These are phyloP conservation scores for Paecilomyces niveus DNA, from an alignment of 2,329 filamentous ascomycete genomes.

Conservation along the genomic window DNA sequence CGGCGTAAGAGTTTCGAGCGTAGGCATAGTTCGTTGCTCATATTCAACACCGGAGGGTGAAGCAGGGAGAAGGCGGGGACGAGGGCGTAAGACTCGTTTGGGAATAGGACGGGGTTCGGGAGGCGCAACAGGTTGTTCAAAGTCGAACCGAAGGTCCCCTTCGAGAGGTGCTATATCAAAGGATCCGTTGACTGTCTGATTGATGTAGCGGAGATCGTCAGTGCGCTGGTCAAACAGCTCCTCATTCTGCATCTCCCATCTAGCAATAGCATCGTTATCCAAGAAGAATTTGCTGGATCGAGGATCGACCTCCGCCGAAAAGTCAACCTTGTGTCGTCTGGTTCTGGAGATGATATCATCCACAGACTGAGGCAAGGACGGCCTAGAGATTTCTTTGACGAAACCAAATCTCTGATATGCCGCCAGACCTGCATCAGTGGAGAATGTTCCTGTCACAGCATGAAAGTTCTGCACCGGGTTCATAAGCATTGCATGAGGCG, in stretches of 20 bases:
- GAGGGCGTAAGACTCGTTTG: not conserved
- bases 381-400: slow-evolving; percentile 1
- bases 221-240: slow-evolving; percentile 18
- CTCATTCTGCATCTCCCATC: slow-evolving; percentile 30
- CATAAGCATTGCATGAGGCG: slow-evolving; percentile 29
- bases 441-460: slow-evolving; percentile 37
- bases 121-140: slow-evolving; percentile 11
- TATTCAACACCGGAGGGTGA: not conserved
- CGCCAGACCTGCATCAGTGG: slow-evolving; percentile 30
- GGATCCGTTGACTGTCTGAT: slow-evolving; percentile 25
- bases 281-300: slow-evolving; percentile 18
- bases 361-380: slow-evolving; percentile 19
- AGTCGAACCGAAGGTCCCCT: slow-evolving; percentile 26
- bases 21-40: not conserved
- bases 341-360: slow-evolving; percentile 20
- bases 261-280: slow-evolving; percentile 24
- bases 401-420: slow-evolving; percentile 4
- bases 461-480: slow-evolving; percentile 34
- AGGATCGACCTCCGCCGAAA: slow-evolving; percentile 15
- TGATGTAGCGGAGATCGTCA: slow-evolving; percentile 26
- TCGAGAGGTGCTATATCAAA: slow-evolving; percentile 26
- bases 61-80: not conserved
- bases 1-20: not conserved
- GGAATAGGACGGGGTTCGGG: slow-evolving; percentile 1
- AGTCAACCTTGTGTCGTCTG: slow-evolving; percentile 8